These are phyloP conservation scores for Phyllachora maydis DNA, from an alignment of 2,329 filamentous ascomycete genomes.

Conservation along the genomic window DNA sequence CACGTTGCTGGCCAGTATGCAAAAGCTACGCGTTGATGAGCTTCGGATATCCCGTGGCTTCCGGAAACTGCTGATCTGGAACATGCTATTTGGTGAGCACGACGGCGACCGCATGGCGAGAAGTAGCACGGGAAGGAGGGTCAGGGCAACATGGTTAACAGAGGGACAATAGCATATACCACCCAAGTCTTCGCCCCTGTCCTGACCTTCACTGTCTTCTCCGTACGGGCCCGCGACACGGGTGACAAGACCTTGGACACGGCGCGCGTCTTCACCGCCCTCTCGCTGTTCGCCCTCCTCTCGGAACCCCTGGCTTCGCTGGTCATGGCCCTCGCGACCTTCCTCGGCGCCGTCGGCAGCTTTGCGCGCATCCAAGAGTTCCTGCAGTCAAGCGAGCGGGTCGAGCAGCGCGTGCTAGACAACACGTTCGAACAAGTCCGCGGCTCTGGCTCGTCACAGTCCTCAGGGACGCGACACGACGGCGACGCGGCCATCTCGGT, in stretches of 20 bases:
- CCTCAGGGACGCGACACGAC: too few relatives aligned
- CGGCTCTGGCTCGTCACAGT: conserved; percentile 1
- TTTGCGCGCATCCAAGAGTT: conserved; percentile 13
- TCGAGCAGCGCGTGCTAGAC: conserved; percentile 2
- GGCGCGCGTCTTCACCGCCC: conserved; percentile 13
- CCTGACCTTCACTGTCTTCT: conserved; percentile 13
- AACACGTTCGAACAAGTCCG: conserved; percentile 1
- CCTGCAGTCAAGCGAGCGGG: conserved; percentile 9
- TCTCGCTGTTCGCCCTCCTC: conserved; percentile 14
- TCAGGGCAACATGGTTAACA: background rate
- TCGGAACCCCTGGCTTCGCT: conserved; percentile 12
- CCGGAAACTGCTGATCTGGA: conserved; percentile 13
- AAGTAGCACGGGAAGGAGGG: background rate
- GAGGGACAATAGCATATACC: conserved; percentile 4
- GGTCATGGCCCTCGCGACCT: conserved; percentile 12
- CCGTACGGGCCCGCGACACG: conserved; percentile 9
- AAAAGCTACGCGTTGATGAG: conserved; percentile 14
- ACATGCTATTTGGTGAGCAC: conserved; percentile 9
- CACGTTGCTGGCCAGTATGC: conserved; percentile 11
- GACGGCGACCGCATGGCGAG: too few relatives aligned
- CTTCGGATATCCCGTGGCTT: conserved; percentile 16
- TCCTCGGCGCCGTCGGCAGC: conserved; percentile 12
- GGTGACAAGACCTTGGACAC: conserved; percentile 9
- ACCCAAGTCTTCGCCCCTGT: conserved; percentile 12
- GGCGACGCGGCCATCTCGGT: conserved; percentile 5